phyloP scores from a whole-genome alignment of 495 filamentous ascomycete genomes.

The Penicillium maclennaniae region DNA sequence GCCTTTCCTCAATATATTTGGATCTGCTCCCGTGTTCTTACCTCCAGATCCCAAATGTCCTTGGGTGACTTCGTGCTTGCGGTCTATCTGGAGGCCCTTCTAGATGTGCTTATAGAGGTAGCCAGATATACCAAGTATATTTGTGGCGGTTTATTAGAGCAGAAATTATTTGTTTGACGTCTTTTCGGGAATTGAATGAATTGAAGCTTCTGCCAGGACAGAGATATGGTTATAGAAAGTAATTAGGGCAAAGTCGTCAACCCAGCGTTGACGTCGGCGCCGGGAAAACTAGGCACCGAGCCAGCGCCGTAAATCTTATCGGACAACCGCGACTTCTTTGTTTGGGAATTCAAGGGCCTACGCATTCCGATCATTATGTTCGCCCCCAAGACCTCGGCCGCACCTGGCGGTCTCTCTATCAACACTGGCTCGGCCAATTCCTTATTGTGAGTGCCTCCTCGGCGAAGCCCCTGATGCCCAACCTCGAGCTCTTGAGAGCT shows the following conservation, averaged over 20 bases:
- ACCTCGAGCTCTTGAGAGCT: background rate
- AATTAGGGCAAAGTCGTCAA: background rate
- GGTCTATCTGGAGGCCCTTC: background rate
- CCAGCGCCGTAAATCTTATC: slow-evolving; percentile 23
- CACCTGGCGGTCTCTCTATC: slow-evolving; percentile 61
- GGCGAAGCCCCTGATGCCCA: background rate
- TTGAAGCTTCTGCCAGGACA: background rate
- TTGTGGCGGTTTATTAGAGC: background rate
- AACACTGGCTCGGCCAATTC: slow-evolving; percentile 73
- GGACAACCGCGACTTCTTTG: slow-evolving; percentile 6
- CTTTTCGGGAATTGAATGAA: background rate
- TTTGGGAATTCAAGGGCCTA: background rate
- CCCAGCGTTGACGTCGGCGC: background rate
- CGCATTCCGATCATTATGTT: slow-evolving; percentile 35
- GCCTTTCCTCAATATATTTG: background rate
- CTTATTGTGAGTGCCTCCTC: slow-evolving; percentile 55
- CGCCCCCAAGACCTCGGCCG: slow-evolving; percentile 58
- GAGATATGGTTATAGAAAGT: background rate
- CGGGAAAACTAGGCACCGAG: slow-evolving; percentile 18
- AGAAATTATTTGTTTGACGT: background rate
- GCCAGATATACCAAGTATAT: background rate
- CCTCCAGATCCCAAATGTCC: background rate
- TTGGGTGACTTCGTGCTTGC: background rate
- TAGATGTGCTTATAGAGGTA: background rate
- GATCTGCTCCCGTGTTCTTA: background rate